Evolutionary conservation across 2,329 filamentous ascomycete species (phyloP), one percentile per base, ranked within the genome.

Genomic region (Colletotrichum eleusines): DNA sequence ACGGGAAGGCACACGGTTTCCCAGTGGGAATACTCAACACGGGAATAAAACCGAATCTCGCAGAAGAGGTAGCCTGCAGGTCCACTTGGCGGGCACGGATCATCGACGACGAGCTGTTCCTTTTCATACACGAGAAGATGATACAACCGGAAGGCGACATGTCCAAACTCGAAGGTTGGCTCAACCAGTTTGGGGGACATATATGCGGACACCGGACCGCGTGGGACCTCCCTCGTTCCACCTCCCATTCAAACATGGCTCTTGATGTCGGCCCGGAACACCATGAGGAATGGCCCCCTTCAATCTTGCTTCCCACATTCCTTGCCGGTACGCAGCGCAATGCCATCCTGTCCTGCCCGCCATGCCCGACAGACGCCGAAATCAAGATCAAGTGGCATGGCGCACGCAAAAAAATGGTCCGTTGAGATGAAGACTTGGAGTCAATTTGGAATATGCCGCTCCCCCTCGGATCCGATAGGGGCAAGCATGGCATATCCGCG

Each of bases 41-140:
- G 48, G 50, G n/a, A n/a, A 33, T 33, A 2, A 1, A 31, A 7
- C 8, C 9, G 26, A 3, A 6, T 26, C 6, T 5, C 28, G 8
- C n/a, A 18, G 9, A 46, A 12, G 23, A 33, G 14, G 23, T 55
- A 31, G 9, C 38, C 7, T 31, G 46, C 2, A 33, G n/a, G 14
- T 44, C 26, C 11, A 61, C 44, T 7, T 69, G 63, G 69, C 69
- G 31, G 26, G 63, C 60, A 20, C 69, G 66, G 9, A 69, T 74
- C 58, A 64, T 74, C 18, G 54, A 69, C 14, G 46, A 73, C 46
- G 57, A 74, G 42, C 66, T 72, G 1, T 69, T 72, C 33, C 60
- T 73, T 1, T 50, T 23, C 23, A 66, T 61, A 33, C 6, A 35
- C n/a, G 14, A 63, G 18, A 72, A 57, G 18, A 26, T 59, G 8